phyloP scores from a whole-genome alignment of 495 filamentous ascomycete genomes.

The Terfezia boudieri region DNA sequence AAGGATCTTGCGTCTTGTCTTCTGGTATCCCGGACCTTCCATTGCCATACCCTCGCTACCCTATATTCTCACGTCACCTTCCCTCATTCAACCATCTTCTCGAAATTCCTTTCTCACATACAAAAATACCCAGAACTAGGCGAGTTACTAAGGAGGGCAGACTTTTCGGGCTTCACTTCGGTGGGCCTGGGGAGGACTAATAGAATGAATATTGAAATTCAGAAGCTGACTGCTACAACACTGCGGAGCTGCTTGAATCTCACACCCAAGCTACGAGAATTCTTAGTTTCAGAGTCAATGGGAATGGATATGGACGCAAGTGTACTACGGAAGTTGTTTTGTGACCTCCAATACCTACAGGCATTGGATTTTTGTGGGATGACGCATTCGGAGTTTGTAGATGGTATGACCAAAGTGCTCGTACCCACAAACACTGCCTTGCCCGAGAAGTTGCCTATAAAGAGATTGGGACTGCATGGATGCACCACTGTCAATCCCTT shows the following conservation, averaged over 20 bases:
- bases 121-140: constrained; percentile 46
- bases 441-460: constrained; percentile 33
- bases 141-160: constrained; percentile 55
- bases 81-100: constrained; percentile 68
- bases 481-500: constrained; percentile 50
- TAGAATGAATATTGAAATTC: constrained; percentile 57
- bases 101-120: constrained; percentile 58
- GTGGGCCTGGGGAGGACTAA: constrained; percentile 58
- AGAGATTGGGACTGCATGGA: constrained; percentile 57
- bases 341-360: constrained; percentile 39
- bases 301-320: constrained; percentile 51
- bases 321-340: constrained; percentile 50
- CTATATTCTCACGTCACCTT: constrained; percentile 70
- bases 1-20: constrained; percentile 60
- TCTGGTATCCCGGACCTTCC: constrained; percentile 50
- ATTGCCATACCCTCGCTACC: constrained; percentile 51
- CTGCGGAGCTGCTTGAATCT: constrained; percentile 54
- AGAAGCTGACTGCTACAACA: constrained; percentile 58
- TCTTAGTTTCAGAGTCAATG: constrained; percentile 61
- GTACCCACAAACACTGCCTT: constrained; percentile 21
- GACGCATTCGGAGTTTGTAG: constrained; percentile 45
- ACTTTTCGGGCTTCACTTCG: constrained; percentile 79
- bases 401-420: constrained; percentile 29
- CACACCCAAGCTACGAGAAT: constrained; percentile 56
- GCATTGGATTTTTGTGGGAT: constrained; percentile 65